Evolutionary conservation across 1,139 yeast genomes (phyloP).

Genomic region (Taphrina deformans): DNA sequence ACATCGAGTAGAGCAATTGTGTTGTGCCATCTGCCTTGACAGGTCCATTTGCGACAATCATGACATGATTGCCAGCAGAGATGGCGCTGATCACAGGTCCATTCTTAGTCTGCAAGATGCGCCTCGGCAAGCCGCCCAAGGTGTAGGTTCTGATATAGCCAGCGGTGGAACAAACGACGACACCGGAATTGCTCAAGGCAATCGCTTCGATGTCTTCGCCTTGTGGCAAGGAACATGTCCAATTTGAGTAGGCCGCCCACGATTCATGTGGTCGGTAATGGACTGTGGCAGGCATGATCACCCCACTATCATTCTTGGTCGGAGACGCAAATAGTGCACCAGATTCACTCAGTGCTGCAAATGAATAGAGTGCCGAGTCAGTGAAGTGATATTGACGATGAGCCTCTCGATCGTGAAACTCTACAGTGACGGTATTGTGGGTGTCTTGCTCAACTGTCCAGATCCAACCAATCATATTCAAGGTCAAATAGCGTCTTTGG

Average conservation of each 20-base stretch:
- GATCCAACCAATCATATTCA: conserved; percentile 78
- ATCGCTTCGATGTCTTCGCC: conserved; percentile 54
- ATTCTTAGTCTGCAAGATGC: conserved; percentile 53
- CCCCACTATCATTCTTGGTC: conserved; percentile 19
- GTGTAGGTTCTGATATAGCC: conserved; percentile 62
- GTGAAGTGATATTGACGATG: conserved; percentile 84
- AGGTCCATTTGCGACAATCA: conserved; percentile 47
- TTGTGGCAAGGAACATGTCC: conserved; percentile 46
- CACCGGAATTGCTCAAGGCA: conserved; percentile 54
- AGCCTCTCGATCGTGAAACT: conserved; percentile 79
- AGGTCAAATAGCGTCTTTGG: conserved; percentile 61
- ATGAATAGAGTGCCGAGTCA: conserved; percentile 66
- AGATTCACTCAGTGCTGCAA: conserved; percentile 63
- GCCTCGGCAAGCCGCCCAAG: conserved; percentile 57
- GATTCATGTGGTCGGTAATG: conserved; percentile 52
- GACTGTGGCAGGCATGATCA: conserved; percentile 41
- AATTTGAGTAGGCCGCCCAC: conserved; percentile 41
- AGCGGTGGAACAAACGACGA: conserved; percentile 56
- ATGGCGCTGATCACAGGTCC: conserved; percentile 59
- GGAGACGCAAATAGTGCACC: conserved; percentile 39
- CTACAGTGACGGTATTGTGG: conserved; percentile 73
- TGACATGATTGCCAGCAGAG: conserved; percentile 52
- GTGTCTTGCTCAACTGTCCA: conserved; percentile 70
- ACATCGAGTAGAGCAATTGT: conserved; percentile 46
- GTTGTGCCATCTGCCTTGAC: conserved; percentile 40